Base-by-base conservation (phyloP, 495 filamentous ascomycete genomes). In the Schizothecium vesticola region DNA sequence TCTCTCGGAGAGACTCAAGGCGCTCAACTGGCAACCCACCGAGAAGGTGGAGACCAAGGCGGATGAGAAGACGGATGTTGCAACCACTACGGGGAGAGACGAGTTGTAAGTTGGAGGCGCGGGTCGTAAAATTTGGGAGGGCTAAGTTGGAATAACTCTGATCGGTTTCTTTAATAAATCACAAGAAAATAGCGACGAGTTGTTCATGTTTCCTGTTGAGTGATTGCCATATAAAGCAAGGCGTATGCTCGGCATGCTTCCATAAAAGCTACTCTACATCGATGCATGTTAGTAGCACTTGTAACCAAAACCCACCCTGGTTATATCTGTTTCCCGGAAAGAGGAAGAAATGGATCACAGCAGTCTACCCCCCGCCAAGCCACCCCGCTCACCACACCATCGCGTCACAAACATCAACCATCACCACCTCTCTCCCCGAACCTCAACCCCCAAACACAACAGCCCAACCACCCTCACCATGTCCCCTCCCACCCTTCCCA, bases 1-100 rank as follows among this genome's bases (percentile, higher is more conserved):
- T 71, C 85, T 99, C 65, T 89, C 93, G 9, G 96, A 99, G 85
- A 87, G 95, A 70, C 82, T 99, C 71, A 92, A 89, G 80, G 95
- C 94, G 0, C 83, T 99, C 31, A 89, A 91, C 68, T 98, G 93
- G 93, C 75, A 77, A 51, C 71, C 82, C 56, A 83, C 79, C 16
- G 73, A 74, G 67, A 85, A 83, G 71, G 81, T 83, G 24, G 76
- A 77, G 19, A 71, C 64, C n/a, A 79, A 83, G 71, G 74, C 73
- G 63, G 66, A 72, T n/a, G 79, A 72, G 24, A 71, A 72, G 61
- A 64, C 66, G 0, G 78, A 78, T 61, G 78, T 69, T 33, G 77
- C 75, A 6, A 75, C 66, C 9, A 68, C 78, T 19, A 78, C 74
- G 36, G 78, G 78, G 4, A 67, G 78, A 12, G 78, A 80, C 56